phyloP scores from a whole-genome alignment of 139 green algal species.

The Chlorella sp. region DNA sequence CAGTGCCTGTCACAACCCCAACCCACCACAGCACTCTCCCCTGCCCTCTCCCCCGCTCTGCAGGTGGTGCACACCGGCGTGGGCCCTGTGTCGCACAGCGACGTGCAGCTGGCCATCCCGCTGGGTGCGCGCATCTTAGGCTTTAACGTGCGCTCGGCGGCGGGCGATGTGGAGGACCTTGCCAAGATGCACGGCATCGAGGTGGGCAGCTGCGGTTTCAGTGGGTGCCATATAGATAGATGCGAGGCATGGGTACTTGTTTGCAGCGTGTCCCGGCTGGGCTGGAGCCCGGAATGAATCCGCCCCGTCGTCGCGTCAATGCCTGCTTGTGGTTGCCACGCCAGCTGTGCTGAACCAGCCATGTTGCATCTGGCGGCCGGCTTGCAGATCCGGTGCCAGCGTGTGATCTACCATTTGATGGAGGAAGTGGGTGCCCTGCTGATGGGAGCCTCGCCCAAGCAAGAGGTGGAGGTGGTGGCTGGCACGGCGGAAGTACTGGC shows the following conservation, averaged over 20 bases:
- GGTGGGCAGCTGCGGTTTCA: slow-evolving; percentile 38
- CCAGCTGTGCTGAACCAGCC: not conserved
- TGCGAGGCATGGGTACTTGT: no score
- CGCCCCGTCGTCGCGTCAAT: no score
- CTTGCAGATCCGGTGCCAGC: slow-evolving; percentile 44
- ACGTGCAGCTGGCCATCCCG: slow-evolving; percentile 76
- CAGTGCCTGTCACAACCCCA: not conserved
- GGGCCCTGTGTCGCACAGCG: slow-evolving; percentile 69
- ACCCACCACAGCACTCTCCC: not conserved
- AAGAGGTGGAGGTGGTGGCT: slow-evolving; percentile 49
- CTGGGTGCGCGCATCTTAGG: slow-evolving; percentile 72
- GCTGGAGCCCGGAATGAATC: no score
- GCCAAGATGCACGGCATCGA: slow-evolving; percentile 56
- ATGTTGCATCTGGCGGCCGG: no score
- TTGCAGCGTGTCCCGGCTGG: no score
- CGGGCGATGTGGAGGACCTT: slow-evolving; percentile 46
- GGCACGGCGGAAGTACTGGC: slow-evolving; percentile 61
- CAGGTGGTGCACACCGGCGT: slow-evolving; percentile 73
- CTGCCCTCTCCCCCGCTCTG: not conserved
- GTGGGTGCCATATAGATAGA: no score
- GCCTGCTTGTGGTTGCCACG: no score
- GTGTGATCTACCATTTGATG: slow-evolving; percentile 88
- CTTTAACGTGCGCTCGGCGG: slow-evolving; percentile 72
- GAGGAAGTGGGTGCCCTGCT: slow-evolving; percentile 62
- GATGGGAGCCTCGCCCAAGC: slow-evolving; percentile 34